Base-by-base conservation (phyloP, 2,329 filamentous ascomycete species). In the Ciborinia camelliae region DNA sequence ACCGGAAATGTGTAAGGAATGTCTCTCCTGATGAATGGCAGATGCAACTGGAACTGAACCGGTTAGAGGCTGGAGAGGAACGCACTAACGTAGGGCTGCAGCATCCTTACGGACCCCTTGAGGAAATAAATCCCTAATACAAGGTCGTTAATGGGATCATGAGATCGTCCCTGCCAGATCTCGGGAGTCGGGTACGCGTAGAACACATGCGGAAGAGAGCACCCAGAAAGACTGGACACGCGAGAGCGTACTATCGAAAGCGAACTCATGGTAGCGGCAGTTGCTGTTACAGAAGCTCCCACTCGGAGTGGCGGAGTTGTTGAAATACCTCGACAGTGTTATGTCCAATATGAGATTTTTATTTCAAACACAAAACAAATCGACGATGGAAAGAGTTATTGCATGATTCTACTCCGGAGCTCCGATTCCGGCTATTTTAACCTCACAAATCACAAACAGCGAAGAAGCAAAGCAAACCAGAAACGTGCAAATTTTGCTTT, bases 151-250 rank as follows among this genome's bases (percentile, higher is more conserved):
- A 47, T 47, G 37, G 23, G 35, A 12, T n/a, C 10, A 55, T 41
- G 8, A 58, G 39, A 58, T 58, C 39, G 28, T 45, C 35, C 35
- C 35, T 41, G 28, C 41, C 32, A 45, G 54, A 58, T 58, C 54
- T 58, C 14, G 41, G 54, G 39, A 58, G 41, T 47, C 20, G 54
- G 47, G 54, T 58, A 35, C 41, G 28, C 37, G 9, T 54, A 55
- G 23, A 15, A 26, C 52, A 51, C n/a, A 32, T 30, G 52, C 35
- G 35, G 15, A 55, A 26, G 18, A 9, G 32, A 43, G 50, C 20
- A 8, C 1, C 26, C 20, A 18, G 39, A 45, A 20, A 23, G 12
- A 30, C 28, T 18, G 20, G 45, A 12, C 54, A 45, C 39, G 54
- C 45, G 39, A 58, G 18, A 55, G 32, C 35, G 7, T 20, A 35